phyloP scores from a whole-genome alignment of 257 asterid genomes.

The Rehmannia glutinosa region DNA sequence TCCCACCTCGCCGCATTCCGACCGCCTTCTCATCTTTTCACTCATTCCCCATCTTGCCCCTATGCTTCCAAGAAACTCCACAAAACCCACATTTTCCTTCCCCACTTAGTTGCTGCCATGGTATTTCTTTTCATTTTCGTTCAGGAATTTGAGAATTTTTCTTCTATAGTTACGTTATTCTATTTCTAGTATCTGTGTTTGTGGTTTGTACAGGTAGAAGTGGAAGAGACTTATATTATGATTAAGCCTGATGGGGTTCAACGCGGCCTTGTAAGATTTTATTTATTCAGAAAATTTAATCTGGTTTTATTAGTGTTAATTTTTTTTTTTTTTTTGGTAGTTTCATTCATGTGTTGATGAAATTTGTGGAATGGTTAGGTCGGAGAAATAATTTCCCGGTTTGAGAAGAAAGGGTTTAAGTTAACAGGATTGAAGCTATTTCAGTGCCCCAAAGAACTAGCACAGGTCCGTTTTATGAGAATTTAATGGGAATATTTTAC shows the following conservation, averaged over 20 bases:
- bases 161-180: not conserved
- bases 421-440: constrained; percentile 80
- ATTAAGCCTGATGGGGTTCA: constrained; percentile 98
- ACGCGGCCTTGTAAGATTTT: constrained; percentile 71
- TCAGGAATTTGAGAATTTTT: not conserved
- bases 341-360: constrained; percentile 2
- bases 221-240: constrained; percentile 83
- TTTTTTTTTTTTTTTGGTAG: not conserved
- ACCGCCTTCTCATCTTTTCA: constrained; percentile 44
- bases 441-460: constrained; percentile 75
- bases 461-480: constrained; percentile 55
- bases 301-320: not conserved
- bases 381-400: constrained; percentile 87
- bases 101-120: constrained; percentile 78
- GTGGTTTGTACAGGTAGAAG: constrained; percentile 43
- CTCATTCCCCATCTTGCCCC: constrained; percentile 13
- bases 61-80: constrained; percentile 32
- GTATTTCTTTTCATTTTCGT: constrained; percentile 18
- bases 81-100: constrained; percentile 59
- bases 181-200: not conserved
- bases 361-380: constrained; percentile 37
- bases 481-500: too few relatives aligned
- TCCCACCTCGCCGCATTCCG: constrained; percentile 54
- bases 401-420: constrained; percentile 94
- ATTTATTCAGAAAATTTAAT: not conserved